A percentile compares a stretch with the other conserved stretches of the same genome.
These are phyloP conservation scores for Camellia lanceoleosa DNA, from an alignment of 148 eudicot genomes.

Conservation along the genomic window DNA sequence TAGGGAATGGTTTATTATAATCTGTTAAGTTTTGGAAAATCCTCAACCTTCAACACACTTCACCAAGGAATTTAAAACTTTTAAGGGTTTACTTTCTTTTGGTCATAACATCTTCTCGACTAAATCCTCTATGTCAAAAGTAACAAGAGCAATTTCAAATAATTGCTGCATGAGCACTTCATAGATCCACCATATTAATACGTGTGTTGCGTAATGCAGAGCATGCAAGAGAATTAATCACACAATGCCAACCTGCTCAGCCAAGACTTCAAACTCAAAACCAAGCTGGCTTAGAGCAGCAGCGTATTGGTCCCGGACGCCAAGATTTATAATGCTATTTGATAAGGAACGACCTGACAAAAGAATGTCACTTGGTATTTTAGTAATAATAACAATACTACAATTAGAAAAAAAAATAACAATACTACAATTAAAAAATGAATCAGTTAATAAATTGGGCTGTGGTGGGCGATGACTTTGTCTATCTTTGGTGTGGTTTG, in stretches of 20 bases:
- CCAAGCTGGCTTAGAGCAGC: conserved; percentile 31
- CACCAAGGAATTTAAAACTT: neutral
- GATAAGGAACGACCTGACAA: conserved; percentile 25
- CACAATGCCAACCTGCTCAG: conserved; percentile 31
- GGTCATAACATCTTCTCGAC: no score
- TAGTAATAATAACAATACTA: no score
- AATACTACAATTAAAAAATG: no score
- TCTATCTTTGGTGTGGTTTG: no score
- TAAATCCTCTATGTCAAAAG: neutral
- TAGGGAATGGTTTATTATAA: no score
- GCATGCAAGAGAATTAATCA: no score
- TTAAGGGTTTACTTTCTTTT: neutral
- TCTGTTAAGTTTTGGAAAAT: no score
- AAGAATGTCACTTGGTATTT: neutral
- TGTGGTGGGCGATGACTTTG: no score
- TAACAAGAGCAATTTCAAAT: neutral
- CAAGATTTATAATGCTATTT: conserved; percentile 27
- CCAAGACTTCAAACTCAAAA: conserved; percentile 28
- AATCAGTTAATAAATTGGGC: neutral
- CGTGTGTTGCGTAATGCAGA: neutral
- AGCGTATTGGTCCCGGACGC: conserved; percentile 25
- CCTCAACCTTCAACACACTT: no score
- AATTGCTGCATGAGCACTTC: neutral
- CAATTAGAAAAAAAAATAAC: no score
- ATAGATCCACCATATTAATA: neutral